Base-by-base conservation (phyloP, 441 rosid species). In the Gossypium davidsonii region DNA sequence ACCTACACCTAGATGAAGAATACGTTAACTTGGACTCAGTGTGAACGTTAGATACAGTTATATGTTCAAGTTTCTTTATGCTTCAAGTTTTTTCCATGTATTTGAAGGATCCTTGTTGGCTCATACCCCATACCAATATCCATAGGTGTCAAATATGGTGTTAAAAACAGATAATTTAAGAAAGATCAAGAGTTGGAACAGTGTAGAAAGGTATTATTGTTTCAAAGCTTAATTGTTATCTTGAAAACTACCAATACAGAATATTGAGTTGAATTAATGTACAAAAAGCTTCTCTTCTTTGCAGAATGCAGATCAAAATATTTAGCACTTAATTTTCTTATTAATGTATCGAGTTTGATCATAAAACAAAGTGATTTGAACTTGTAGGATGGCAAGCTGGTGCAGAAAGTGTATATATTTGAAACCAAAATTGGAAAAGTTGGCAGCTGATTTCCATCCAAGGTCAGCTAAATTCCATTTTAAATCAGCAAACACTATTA, bases 331-430 rank as follows among this genome's bases (percentile, higher is more conserved):
- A 4, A 58, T 37, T 73, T 69, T 70, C 31, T 48, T 17, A 15
- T 18, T 0, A 26, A 67, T 46, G 60, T n/a, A 28, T 15, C 11
- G 18, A 62, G 34, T 66, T 69, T 55, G 49, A 44, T 60, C 60
- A 25, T 59, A 63, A 46, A 56, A 58, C 26, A 67, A 46, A 71
- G 67, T 72, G 73, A 15, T 70, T 18, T 83, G 79, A 75, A 60
- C 72, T 74, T 85, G 88, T 84, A 94, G 98, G 98, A 89, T 88
- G 90, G 98, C 97, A 53, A 86, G 81, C 81, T 94, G 97, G 97
- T 94, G 98, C 83, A 89, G 97, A 76, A 94, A 94, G 82, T 92
- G 97, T 76, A 86, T 92, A 59, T 92, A 89, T 80, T 79, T 94
- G 78, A 89, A 85, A 77, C 97, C 98, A 0, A 88, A 92, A 74